Base-by-base conservation (phyloP, 2,329 filamentous ascomycete genomes). In the Amylocarpus encephaloides region DNA sequence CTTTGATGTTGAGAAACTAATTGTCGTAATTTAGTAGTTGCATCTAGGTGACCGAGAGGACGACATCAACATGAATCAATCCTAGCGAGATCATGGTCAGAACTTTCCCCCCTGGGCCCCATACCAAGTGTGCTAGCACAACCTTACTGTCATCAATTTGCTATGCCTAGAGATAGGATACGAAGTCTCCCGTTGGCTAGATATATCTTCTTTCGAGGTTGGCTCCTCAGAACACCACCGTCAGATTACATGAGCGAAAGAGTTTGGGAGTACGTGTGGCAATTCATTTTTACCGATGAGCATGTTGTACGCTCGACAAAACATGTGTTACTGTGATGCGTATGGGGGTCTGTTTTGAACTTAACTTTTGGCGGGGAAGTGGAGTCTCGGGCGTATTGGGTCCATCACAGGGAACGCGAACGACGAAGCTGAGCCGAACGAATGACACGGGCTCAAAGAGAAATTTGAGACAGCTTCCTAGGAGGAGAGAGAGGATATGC, bases 131-230 rank as follows among this genome's bases (percentile, higher is more conserved):
- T 72, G 10, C 71, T 83, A 7, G 78, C 73, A 2, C 59, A 64
- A 4, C 72, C 78, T n/a, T 85, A 81, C 62, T 85, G 81, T 64
- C 79, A 80, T 15, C 82, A 85, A 64, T 85, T 85, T 54, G 82
- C 77, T 0, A 75, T 84, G 6, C 77, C 78, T 2, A 68, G 72
- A 6, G 72, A 77, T 6, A 73, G 73, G 41, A 71, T 85, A 29
- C 70, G 61, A 6, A 63, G 66, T 41, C 69, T 78, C 32, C 71
- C 77, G 2, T 65, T 65, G 40, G 69, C 70, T 9, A 77, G 79
- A 51, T 85, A 85, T 56, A 60, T 77, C 13, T 71, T 71, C 35
- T 78, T 76, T 61, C 71, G 80, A 4, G 67, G 80, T 41, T 85
- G 82, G 82, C 56, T 85, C 36, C 60, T 82, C n/a, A 69, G 72